Conservation (phyloP, 495 filamentous ascomycete species). For the Penicillium herquei region DNA sequence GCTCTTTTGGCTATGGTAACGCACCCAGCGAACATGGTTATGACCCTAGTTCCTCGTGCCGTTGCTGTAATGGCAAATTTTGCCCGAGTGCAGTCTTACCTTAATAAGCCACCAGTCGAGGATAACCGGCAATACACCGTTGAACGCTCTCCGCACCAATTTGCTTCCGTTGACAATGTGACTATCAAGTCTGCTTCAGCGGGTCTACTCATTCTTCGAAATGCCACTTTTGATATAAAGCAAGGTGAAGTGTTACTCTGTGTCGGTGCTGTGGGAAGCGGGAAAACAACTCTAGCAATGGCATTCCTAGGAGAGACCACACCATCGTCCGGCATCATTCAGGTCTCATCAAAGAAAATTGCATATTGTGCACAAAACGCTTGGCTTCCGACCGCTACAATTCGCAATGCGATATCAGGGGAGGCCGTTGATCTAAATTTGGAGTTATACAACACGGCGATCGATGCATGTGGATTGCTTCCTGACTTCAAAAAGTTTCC, state of each 20-base stretch:
- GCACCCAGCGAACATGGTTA: constrained; percentile 44
- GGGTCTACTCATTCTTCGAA: not conserved
- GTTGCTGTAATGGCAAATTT: constrained; percentile 47
- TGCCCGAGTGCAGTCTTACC: constrained; percentile 49
- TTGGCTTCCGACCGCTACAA: constrained; percentile 43
- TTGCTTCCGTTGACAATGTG: not conserved
- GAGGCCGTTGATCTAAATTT: constrained; percentile 17
- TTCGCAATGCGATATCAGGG: constrained; percentile 36
- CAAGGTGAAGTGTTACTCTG: constrained; percentile 36
- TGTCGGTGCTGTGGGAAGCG: constrained; percentile 47
- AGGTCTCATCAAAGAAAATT: constrained; percentile 19
- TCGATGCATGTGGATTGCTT: constrained; percentile 46
- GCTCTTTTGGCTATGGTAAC: constrained; percentile 51
- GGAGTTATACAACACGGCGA: constrained; percentile 44
- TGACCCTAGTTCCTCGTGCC: constrained; percentile 30
- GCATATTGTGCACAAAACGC: constrained; percentile 39
- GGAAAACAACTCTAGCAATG: constrained; percentile 44
- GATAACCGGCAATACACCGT: constrained; percentile 1
- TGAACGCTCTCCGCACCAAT: not conserved
- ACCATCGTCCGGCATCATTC: constrained; percentile 21
- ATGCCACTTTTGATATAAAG: constrained; percentile 23
- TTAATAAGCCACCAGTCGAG: constrained; percentile 17
- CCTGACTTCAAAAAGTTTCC: constrained; percentile 45
- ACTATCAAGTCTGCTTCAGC: not conserved
- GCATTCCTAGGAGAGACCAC: constrained; percentile 49